phyloP scores from a whole-genome alignment of 495 filamentous ascomycete species.

The Aspergillus campestris region DNA sequence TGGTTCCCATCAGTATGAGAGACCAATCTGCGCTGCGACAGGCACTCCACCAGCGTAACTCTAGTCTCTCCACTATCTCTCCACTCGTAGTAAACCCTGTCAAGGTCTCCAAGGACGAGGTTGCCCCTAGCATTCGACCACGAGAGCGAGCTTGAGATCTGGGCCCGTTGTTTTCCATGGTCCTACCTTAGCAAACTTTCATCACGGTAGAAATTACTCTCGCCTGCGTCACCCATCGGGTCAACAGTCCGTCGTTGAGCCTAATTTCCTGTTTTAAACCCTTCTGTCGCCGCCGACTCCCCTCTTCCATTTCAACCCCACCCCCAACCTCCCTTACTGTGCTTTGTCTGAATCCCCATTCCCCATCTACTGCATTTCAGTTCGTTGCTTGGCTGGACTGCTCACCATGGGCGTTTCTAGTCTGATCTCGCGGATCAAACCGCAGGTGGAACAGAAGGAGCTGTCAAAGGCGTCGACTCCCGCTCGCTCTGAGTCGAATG shows the following conservation, averaged over 20 bases:
- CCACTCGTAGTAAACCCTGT: not conserved
- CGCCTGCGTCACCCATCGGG: not conserved
- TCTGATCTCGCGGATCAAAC: conserved; percentile 27
- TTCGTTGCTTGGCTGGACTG: conserved; percentile 1
- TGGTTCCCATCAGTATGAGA: too few species aligned
- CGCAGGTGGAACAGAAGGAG: conserved; percentile 17
- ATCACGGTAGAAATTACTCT: not conserved
- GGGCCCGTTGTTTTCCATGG: conserved; percentile 33
- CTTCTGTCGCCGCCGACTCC: conserved; percentile 4
- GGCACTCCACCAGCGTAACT: too few species aligned
- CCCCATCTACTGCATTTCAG: conserved; percentile 1
- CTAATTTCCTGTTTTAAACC: not conserved
- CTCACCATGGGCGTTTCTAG: conserved; percentile 31
- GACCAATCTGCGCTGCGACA: too few species aligned
- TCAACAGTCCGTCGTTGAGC: not conserved
- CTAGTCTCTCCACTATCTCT: too few species aligned
- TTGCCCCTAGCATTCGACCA: conserved; percentile 1
- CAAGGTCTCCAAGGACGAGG: conserved; percentile 9
- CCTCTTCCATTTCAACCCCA: conserved; percentile 9
- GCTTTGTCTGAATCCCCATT: not conserved
- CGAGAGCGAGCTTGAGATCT: conserved; percentile 15
- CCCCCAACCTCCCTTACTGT: conserved; percentile 3
- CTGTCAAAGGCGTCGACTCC: conserved; percentile 32
- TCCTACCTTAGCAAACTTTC: conserved; percentile 16
- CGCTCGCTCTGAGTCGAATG: conserved; percentile 27